Base-by-base conservation (phyloP, 2,329 filamentous ascomycete genomes). In the Zarea fungicola region DNA sequence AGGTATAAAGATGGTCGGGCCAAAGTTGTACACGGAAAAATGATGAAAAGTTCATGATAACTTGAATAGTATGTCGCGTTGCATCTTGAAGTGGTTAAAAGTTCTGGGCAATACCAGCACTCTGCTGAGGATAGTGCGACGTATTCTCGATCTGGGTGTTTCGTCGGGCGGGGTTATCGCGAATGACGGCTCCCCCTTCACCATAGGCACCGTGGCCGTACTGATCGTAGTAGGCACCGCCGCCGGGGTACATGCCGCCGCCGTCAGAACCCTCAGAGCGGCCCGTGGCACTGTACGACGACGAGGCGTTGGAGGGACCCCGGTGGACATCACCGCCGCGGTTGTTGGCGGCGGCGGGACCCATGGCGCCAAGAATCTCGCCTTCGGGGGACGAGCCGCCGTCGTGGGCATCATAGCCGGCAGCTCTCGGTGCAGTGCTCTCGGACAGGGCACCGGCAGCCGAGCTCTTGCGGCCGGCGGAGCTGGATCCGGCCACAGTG, bases 81-180 rank as follows among this genome's bases (percentile, higher is more conserved):
- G 8, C 28, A 29, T 29, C n/a, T n/a, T n/a, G 14, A 37, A 5
- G 18, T 23, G 9, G 40, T 66, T 80, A 97, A 61, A 99, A 99
- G 68, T 99, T 99, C 70, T 97, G 93, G 26, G 93, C 88, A 60
- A 99, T 96, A 51, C 93, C 93, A 32, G 89, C 89, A 60, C 88
- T 95, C 72, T 95, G 90, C 63, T 95, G 89, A 10, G 92, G 91
- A 61, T 88, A 95, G 54, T 93, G 87, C 37, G 87, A 81, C 3
- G 89, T 85, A 64, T 86, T 95, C 71, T 97, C 91, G 61, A 99
- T 97, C 54, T 91, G 83, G 11, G 93, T 96, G 71, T 96, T 96
- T 56, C 93, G 82, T 58, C 93, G 78, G 23, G 93, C 93, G 55
- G 87, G 85, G 56, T 97, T 93, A 65, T 99, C 93, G 49, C 91